Percentiles rank a stretch among this genome's conserved stretches.
Conservation (phyloP, 2,329 filamentous ascomycete genomes). For the Pochonia chlamydosporia region DNA sequence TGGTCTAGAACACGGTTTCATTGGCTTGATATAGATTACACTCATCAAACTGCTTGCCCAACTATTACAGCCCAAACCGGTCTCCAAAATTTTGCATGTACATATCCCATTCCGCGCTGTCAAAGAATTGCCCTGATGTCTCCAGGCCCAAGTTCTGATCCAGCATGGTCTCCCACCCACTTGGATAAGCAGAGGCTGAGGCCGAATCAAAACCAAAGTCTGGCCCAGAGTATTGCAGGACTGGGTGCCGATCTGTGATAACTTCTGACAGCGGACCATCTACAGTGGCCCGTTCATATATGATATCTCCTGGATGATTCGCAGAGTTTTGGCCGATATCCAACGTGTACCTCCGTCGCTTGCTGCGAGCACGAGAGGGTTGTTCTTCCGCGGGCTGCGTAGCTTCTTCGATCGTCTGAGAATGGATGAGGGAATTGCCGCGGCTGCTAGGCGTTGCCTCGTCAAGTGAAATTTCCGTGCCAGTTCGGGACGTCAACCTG, state of each 20-base stretch:
- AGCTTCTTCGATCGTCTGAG: no score
- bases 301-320: no score
- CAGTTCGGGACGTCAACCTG: background rate
- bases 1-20: no score
- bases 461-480: background rate
- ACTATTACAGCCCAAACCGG: conserved; percentile 12
- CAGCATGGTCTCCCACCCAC: background rate
- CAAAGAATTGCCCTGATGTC: background rate
- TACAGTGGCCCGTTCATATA: no score
- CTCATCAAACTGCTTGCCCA: no score
- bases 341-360: background rate
- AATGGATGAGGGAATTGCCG: no score
- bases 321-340: no score
- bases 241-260: background rate
- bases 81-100: background rate
- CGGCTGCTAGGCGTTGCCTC: background rate
- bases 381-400: no score
- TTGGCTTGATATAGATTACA: no score
- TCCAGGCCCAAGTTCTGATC: background rate
- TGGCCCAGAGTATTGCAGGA: background rate
- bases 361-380: no score
- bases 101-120: background rate
- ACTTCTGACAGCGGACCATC: background rate
- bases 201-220: background rate
- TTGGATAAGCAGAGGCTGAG: background rate